These are phyloP conservation scores for Hypoxylon fuscum DNA, from an alignment of 495 filamentous ascomycete species.

Conservation along the genomic window DNA sequence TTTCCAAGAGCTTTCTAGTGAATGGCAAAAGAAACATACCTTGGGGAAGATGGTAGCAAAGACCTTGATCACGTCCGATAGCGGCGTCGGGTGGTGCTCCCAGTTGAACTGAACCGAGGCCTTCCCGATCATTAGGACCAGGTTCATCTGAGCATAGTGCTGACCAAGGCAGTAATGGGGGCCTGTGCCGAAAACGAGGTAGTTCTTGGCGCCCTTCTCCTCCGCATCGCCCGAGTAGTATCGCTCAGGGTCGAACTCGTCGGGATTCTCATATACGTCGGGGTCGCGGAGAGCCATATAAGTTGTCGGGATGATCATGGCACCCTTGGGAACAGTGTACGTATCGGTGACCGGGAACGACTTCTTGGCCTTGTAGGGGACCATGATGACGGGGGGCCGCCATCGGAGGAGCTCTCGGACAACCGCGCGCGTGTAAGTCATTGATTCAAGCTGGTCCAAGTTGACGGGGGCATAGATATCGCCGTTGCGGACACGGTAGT, in stretches of 20 bases:
- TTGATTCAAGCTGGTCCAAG: constrained; percentile 85
- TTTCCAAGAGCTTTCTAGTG: not conserved
- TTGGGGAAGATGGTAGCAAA: constrained; percentile 98
- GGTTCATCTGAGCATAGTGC: constrained; percentile 87
- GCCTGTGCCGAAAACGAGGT: constrained; percentile 94
- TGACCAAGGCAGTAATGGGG: constrained; percentile 98
- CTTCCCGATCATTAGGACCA: constrained; percentile 93
- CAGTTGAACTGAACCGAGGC: constrained; percentile 91
- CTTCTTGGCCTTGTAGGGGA: constrained; percentile 95
- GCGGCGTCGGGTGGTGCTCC: constrained; percentile 82
- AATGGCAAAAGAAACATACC: constrained; percentile 64
- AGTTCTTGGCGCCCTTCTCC: constrained; percentile 90
- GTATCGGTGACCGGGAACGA: constrained; percentile 88
- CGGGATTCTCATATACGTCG: constrained; percentile 89
- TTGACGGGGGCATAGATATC: constrained; percentile 74
- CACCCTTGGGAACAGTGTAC: constrained; percentile 90
- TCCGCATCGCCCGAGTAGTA: constrained; percentile 93
- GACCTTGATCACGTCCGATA: constrained; percentile 94
- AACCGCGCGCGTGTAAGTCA: constrained; percentile 91
- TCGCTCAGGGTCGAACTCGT: constrained; percentile 88
- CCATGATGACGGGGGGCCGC: constrained; percentile 97
- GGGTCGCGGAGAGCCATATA: constrained; percentile 93
- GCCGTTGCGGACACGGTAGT: constrained; percentile 78
- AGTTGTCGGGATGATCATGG: constrained; percentile 92
- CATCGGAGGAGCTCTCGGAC: constrained; percentile 95